These are phyloP conservation scores for Helotiales sp. DNA, from an alignment of 2,329 filamentous ascomycete species.

Conservation along the genomic window DNA sequence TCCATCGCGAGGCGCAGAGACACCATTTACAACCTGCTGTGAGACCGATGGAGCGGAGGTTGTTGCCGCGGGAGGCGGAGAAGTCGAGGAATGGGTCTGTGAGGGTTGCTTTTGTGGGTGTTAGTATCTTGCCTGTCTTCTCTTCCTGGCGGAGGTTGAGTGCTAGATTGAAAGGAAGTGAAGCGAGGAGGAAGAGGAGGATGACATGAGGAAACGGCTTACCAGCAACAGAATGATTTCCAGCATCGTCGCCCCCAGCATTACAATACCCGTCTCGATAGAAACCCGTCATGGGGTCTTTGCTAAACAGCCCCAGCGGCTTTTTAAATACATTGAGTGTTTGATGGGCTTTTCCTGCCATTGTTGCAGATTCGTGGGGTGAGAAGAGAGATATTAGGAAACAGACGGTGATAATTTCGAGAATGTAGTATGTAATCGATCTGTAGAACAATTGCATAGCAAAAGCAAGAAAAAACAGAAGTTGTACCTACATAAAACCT, in stretches of 20 bases:
- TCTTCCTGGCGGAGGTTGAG: neutral
- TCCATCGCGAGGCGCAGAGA: conserved; percentile 59
- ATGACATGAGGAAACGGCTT: too few relatives aligned
- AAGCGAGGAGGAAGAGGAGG: neutral
- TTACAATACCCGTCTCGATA: conserved; percentile 61
- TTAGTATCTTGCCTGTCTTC: neutral
- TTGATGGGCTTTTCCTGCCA: conserved; percentile 15
- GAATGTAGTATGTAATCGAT: neutral
- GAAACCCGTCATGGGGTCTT: conserved; percentile 59
- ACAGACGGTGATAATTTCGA: neutral
- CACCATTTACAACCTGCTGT: conserved; percentile 63
- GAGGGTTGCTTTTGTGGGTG: conserved; percentile 44
- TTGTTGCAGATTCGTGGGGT: conserved; percentile 1
- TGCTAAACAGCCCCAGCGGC: conserved; percentile 57
- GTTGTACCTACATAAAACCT: neutral
- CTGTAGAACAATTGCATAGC: neutral
- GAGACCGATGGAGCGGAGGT: conserved; percentile 54
- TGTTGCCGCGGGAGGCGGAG: conserved; percentile 57
- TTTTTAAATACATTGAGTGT: conserved; percentile 50
- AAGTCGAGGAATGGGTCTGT: conserved; percentile 64
- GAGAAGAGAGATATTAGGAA: neutral
- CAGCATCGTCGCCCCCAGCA: conserved; percentile 51
- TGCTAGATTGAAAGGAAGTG: neutral
- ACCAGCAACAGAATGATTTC: conserved; percentile 59
- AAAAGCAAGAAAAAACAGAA: neutral